Evolutionary conservation across 305 asterid species (phyloP).

Genomic region (Solanum hybrid): DNA sequence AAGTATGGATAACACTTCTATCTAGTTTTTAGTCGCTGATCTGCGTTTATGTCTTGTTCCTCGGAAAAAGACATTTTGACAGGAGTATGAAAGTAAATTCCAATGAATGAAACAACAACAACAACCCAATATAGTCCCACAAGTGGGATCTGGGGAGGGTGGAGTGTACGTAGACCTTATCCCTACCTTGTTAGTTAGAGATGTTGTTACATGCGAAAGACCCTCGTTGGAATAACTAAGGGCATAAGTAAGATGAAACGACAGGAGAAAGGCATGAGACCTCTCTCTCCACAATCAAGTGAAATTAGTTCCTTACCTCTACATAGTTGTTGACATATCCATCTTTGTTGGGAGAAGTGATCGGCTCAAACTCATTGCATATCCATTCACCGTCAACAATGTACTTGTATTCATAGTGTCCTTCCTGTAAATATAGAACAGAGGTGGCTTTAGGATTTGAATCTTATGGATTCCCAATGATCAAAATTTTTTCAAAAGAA

Average conservation of each 20-base stretch:
- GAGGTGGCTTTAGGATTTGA: neutral
- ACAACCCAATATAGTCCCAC: neutral
- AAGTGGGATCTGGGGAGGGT: neutral
- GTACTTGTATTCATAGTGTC: slow-evolving; percentile 83
- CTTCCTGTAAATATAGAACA: slow-evolving; percentile 49
- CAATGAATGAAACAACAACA: neutral
- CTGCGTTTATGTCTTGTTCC: neutral
- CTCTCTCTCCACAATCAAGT: neutral
- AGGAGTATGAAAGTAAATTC: neutral
- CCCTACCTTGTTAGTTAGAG: neutral
- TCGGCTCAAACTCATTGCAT: slow-evolving; percentile 43
- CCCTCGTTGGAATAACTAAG: neutral
- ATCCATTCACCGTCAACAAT: slow-evolving; percentile 76
- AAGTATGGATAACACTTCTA: neutral
- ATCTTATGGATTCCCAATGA: neutral
- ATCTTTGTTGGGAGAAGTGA: slow-evolving; percentile 59
- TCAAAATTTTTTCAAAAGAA: neutral
- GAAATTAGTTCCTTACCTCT: slow-evolving; percentile 27
- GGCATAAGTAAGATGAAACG: neutral
- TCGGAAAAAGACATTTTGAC: neutral
- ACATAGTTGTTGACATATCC: slow-evolving; percentile 86
- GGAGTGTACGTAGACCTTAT: neutral
- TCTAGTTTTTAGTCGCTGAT: neutral
- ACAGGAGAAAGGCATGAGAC: neutral
- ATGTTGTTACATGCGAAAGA: neutral